A percentile compares a stretch with the other conserved stretches of the same genome.
Conservation (phyloP, 2,329 filamentous ascomycete genomes). For the Allantophomopsis lycopodina region DNA sequence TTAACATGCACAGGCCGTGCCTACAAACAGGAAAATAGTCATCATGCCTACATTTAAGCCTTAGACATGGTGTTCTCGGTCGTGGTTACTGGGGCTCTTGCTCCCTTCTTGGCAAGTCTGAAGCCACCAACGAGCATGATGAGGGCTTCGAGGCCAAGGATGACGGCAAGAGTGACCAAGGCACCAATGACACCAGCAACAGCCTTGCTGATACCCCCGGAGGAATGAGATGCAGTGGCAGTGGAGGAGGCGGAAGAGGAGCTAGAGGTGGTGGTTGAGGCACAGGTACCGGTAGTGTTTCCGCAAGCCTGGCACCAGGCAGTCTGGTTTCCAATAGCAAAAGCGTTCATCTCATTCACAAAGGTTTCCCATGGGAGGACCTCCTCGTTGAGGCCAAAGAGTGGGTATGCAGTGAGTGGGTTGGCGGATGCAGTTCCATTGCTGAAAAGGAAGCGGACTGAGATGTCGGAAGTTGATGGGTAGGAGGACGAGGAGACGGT, state of each 20-base stretch:
- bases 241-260: constrained; percentile 11
- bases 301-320: constrained; percentile 69
- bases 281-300: constrained; percentile 55
- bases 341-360: constrained; percentile 42
- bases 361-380: constrained; percentile 59
- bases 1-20: too few relatives aligned
- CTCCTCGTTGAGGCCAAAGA: constrained; percentile 42
- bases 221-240: constrained; percentile 11
- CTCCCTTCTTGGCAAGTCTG: constrained; percentile 37
- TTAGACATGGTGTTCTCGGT: too few relatives aligned
- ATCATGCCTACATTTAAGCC: too few relatives aligned
- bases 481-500: constrained; percentile 28
- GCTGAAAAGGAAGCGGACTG: constrained; percentile 45
- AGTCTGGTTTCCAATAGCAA: constrained; percentile 49
- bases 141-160: constrained; percentile 40
- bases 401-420: constrained; percentile 31
- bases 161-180: constrained; percentile 50
- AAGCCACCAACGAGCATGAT: constrained; percentile 41
- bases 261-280: constrained; percentile 23
- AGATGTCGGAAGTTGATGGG: constrained; percentile 32
- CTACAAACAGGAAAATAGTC: too few relatives aligned
- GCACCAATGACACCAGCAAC: constrained; percentile 75
- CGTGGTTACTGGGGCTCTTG: too few relatives aligned
- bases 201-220: constrained; percentile 40
- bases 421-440: constrained; percentile 37